A percentile compares a stretch with the other conserved stretches of the same genome.
Evolutionary conservation across 73 alveolate genomes (phyloP).

Genomic region (Blepharisma stoltei): DNA sequence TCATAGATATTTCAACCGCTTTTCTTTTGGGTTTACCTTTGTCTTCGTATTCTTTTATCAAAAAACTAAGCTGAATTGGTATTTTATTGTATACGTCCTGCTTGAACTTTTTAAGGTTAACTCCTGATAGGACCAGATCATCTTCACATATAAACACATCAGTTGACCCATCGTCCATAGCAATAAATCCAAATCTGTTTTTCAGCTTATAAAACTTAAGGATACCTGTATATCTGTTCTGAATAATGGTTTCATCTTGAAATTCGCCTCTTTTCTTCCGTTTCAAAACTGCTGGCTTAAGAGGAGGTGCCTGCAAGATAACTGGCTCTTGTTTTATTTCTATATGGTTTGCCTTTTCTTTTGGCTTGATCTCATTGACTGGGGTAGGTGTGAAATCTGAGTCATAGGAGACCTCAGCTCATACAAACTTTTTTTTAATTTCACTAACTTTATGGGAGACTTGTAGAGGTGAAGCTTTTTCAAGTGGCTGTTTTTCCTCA

Average conservation of each 20-base stretch:
- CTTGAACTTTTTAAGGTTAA: slow-evolving; percentile 27
- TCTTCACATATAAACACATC: slow-evolving; percentile 36
- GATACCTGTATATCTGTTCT: neutral
- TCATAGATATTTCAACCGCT: slow-evolving; percentile 2
- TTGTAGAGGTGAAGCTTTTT: neutral
- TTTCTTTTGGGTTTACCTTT: slow-evolving; percentile 16
- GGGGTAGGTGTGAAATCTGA: slow-evolving; percentile 6
- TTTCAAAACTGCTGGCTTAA: neutral
- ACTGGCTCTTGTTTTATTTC: neutral
- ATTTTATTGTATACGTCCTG: neutral
- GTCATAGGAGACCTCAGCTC: neutral
- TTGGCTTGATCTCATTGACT: no score
- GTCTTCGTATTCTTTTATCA: neutral
- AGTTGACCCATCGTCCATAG: neutral
- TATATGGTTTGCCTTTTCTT: neutral
- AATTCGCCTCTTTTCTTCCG: slow-evolving; percentile 21
- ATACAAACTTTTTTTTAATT: neutral
- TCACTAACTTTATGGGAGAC: neutral
- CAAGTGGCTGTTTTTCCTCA: neutral
- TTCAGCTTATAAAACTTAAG: slow-evolving; percentile 29
- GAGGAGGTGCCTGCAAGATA: slow-evolving; percentile 20
- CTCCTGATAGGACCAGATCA: slow-evolving; percentile 15
- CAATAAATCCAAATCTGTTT: slow-evolving; percentile 33
- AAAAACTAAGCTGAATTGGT: neutral
- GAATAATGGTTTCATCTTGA: neutral